Percentiles rank a stretch among this genome's conserved stretches.
Conservation (phyloP, 1,139 yeast species). For the Lodderomyces oxycetoniae region DNA sequence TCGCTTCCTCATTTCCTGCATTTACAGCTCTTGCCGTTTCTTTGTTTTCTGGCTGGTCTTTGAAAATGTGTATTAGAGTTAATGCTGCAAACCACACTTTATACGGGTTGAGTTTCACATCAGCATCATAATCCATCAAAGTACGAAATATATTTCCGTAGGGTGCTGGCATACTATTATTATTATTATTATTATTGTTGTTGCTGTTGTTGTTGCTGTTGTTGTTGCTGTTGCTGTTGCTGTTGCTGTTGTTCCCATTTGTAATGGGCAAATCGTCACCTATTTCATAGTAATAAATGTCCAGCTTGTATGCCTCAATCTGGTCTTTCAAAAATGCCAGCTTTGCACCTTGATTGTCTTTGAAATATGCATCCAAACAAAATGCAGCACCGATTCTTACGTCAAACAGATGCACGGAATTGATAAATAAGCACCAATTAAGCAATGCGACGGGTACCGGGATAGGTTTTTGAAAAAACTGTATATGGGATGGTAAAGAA, state of each 20-base stretch:
- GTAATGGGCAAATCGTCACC: constrained; percentile 2
- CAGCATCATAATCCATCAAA: constrained; percentile 75
- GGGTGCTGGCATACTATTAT: constrained; percentile 19
- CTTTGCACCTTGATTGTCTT: constrained; percentile 60
- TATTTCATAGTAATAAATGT: constrained; percentile 16
- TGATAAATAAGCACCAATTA: constrained; percentile 75
- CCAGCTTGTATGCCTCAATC: constrained; percentile 41
- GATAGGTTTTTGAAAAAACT: constrained; percentile 29
- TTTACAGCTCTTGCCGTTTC: constrained; percentile 49
- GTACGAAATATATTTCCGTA: constrained; percentile 59
- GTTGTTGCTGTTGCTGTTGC: too few species aligned
- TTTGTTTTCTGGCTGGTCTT: constrained; percentile 52
- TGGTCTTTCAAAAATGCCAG: constrained; percentile 62
- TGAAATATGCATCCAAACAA: constrained; percentile 65
- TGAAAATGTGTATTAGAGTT: constrained; percentile 58
- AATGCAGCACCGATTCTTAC: constrained; percentile 67
- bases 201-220: background rate
- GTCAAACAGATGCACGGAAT: constrained; percentile 81
- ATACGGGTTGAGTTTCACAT: constrained; percentile 75
- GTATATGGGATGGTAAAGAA: constrained; percentile 51
- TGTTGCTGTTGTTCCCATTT: too few species aligned
- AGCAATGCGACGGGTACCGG: constrained; percentile 75
- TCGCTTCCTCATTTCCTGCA: constrained; percentile 62
- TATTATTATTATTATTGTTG: constrained; percentile 9
- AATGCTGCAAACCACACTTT: constrained; percentile 81